Conservation (phyloP, 2,329 filamentous ascomycete species). For the Aspergillus thermomutatus region DNA sequence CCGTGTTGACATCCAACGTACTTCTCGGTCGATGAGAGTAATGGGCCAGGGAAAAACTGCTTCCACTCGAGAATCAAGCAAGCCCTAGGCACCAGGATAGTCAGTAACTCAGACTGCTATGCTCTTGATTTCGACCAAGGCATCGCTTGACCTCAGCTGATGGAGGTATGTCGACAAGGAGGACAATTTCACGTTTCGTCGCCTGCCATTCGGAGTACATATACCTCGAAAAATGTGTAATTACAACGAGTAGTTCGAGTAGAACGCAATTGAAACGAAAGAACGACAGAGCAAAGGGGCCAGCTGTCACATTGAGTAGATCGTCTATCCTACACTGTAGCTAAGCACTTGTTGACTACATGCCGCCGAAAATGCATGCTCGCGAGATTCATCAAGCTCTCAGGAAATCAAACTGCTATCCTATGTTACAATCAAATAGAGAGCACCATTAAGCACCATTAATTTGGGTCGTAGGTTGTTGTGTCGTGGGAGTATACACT, state of each 20-base stretch:
- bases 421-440: background rate
- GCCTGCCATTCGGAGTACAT: background rate
- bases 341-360: background rate
- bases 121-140: background rate
- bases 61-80: background rate
- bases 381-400: background rate
- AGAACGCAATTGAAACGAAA: background rate
- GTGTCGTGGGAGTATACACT: constrained; percentile 1
- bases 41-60: background rate
- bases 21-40: background rate
- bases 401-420: background rate
- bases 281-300: background rate
- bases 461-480: background rate
- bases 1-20: background rate
- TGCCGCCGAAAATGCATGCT: background rate
- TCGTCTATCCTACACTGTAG: background rate
- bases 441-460: background rate
- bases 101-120: background rate
- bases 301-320: background rate
- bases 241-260: background rate
- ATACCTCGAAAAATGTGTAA: background rate
- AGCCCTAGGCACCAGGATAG: background rate
- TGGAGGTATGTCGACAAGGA: background rate
- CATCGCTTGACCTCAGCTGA: background rate
- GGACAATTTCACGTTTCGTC: background rate